Percentiles rank a stretch among this genome's conserved stretches.
Evolutionary conservation across 352 stramenopile genomes (phyloP).

Genomic region (Elongisporangium undulatum): DNA sequence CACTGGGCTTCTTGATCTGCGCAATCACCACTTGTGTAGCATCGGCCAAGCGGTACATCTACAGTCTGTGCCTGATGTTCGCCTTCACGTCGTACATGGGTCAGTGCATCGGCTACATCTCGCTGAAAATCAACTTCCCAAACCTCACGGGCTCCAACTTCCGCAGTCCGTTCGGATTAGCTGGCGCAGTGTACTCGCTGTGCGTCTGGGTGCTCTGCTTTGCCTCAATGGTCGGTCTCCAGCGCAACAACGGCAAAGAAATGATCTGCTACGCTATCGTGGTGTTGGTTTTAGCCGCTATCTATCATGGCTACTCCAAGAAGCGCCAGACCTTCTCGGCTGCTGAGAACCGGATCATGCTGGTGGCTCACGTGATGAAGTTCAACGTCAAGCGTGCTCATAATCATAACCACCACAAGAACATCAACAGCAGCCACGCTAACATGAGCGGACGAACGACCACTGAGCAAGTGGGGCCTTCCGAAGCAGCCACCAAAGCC

Average conservation of each 20-base stretch:
- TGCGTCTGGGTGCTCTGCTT: conserved; percentile 23
- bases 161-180: conserved; percentile 29
- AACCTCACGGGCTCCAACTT: conserved; percentile 38
- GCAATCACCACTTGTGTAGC: conserved; percentile 16
- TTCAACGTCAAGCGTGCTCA: conserved; percentile 12
- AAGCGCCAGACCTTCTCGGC: conserved; percentile 31
- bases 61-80: conserved; percentile 27
- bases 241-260: conserved; percentile 17
- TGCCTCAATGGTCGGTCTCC: conserved; percentile 16
- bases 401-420: neutral
- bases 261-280: conserved; percentile 13
- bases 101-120: conserved; percentile 39
- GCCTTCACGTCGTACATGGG: conserved; percentile 39
- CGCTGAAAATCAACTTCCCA: conserved; percentile 31
- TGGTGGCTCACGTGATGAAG: conserved; percentile 42
- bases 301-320: conserved; percentile 32
- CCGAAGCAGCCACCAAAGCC: neutral
- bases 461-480: neutral
- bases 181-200: conserved; percentile 23
- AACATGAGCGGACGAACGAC: neutral
- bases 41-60: conserved; percentile 20
- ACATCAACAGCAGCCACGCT: neutral
- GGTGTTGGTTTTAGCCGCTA: conserved; percentile 15
- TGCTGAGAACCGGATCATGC: conserved; percentile 31
- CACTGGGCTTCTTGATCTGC: conserved; percentile 26